phyloP scores from a whole-genome alignment of 371 early-diverging fungal genomes.

The Mortierella sp. region DNA sequence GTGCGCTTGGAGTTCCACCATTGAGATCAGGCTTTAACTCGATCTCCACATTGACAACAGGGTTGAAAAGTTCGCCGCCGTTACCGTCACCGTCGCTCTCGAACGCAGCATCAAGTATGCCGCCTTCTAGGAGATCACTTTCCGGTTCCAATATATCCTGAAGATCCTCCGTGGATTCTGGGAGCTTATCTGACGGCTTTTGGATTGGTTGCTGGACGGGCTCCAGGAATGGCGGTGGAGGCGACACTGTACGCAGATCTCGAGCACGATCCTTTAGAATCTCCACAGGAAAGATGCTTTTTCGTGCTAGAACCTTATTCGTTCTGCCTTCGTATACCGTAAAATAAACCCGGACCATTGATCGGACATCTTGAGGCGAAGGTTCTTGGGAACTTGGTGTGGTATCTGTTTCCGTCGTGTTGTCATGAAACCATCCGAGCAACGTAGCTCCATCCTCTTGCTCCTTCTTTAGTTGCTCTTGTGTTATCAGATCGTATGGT shows the following conservation, averaged over 20 bases:
- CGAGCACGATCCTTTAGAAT: conserved; percentile 19
- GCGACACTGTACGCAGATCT: conserved; percentile 15
- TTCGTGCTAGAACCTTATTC: conserved; percentile 25
- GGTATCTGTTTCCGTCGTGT: background rate
- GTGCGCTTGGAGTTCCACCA: background rate
- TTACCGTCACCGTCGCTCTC: conserved; percentile 2
- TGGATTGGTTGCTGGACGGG: background rate
- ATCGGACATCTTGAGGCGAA: conserved; percentile 6
- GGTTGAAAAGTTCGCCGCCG: conserved; percentile 2
- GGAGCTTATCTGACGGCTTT: too few species aligned
- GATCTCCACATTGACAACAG: conserved; percentile 1
- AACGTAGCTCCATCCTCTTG: conserved; percentile 16
- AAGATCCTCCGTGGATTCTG: conserved; percentile 5
- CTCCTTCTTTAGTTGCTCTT: conserved; percentile 21
- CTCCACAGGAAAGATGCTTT: conserved; percentile 28
- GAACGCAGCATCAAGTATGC: background rate
- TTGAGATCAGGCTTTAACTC: conserved; percentile 8
- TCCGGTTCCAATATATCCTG: conserved; percentile 27
- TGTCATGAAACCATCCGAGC: background rate
- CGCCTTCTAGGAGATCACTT: conserved; percentile 9
- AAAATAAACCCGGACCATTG: conserved; percentile 24
- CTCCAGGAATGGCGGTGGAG: background rate
- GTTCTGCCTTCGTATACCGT: conserved; percentile 42
- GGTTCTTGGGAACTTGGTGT: background rate
- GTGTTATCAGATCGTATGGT: conserved; percentile 35